Evolutionary conservation across 768 basidiomycete species (phyloP).

Genomic region (Russula foetens): DNA sequence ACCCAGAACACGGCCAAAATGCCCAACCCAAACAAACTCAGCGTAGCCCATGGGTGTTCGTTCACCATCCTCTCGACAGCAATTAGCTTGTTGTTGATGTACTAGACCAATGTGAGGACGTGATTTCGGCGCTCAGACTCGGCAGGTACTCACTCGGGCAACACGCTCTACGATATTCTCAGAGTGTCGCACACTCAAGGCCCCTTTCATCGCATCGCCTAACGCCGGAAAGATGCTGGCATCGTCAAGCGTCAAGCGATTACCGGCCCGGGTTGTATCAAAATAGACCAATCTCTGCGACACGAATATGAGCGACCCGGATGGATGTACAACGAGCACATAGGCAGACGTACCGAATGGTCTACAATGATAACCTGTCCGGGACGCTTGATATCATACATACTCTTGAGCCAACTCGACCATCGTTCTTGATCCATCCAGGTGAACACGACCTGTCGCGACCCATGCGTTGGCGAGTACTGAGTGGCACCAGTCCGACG

Average conservation of each 20-base stretch:
- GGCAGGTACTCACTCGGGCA: slow-evolving; percentile 44
- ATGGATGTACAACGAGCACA: neutral
- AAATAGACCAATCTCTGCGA: slow-evolving; percentile 67
- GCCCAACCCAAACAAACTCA: slow-evolving; percentile 20
- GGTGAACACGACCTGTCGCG: slow-evolving; percentile 64
- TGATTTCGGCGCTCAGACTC: neutral
- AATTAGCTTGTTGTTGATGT: slow-evolving; percentile 26
- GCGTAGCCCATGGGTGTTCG: slow-evolving; percentile 24
- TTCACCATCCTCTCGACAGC: slow-evolving; percentile 23
- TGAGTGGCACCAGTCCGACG: slow-evolving; percentile 32
- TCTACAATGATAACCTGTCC: slow-evolving; percentile 64
- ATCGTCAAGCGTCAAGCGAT: slow-evolving; percentile 46
- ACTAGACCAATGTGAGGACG: slow-evolving; percentile 20
- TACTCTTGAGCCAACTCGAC: slow-evolving; percentile 84
- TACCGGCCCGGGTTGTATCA: slow-evolving; percentile 51
- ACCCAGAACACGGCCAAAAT: slow-evolving; percentile 20
- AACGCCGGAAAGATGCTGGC: slow-evolving; percentile 59
- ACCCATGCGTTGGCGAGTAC: slow-evolving; percentile 22
- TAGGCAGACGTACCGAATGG: slow-evolving; percentile 52
- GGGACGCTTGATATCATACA: slow-evolving; percentile 60
- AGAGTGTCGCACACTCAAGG: slow-evolving; percentile 49
- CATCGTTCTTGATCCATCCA: slow-evolving; percentile 87
- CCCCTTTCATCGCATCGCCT: slow-evolving; percentile 51
- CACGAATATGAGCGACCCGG: neutral
- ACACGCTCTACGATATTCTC: slow-evolving; percentile 63